Evolutionary conservation across 176 grass and related monocot genomes (phyloP), one percentile per base, ranked within the genome.

Genomic region (Musa beccarii): DNA sequence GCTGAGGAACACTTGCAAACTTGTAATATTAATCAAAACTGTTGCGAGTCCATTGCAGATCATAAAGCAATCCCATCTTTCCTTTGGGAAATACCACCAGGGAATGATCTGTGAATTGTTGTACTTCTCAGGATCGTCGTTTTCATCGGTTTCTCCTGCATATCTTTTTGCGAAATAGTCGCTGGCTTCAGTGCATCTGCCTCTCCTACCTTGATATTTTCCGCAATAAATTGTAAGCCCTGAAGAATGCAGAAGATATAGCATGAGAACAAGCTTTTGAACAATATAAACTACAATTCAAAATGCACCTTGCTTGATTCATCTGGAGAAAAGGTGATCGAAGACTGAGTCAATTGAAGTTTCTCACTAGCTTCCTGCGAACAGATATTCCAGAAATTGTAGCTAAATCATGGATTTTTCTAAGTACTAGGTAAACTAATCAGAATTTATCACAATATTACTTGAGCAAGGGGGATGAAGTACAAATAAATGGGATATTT

Each of bases 351-450:
- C 78, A 83, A 84, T 59, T 96, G 88, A 28, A 88, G 83, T 52
- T 92, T 92, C 82, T 88, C 93, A 10, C 75, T 79, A 9, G 87
- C 79, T 86, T 96, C 93, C 89, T 96, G 83, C 34, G 0, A 43
- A 43, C 34, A 43, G 34, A 43, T 43, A 43, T 43, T 43, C 34
- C 34, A 43, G 34, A 43, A 0, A 43, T 43, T 43, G 4, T 43
- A 43, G 34, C 34, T 43, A 43, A 6, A 43, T 43, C 34, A 43
- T 43, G 34, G 34, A 43, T 6, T 0, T 43, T 43, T 43, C 34
- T 43, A 43, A 43, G 3, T 43, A 43, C 34, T 43, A 43, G 34
- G 34, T 43, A 34, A 6, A 4, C 34, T 43, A 43, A 43, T 4
- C 34, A 43, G 28, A 29, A 29, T 29, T 76, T 11, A 66, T 69